Evolutionary conservation across 2,329 filamentous ascomycete genomes (phyloP), one percentile per base, ranked within the genome.

Genomic region (Aurifilum marmelostoma): DNA sequence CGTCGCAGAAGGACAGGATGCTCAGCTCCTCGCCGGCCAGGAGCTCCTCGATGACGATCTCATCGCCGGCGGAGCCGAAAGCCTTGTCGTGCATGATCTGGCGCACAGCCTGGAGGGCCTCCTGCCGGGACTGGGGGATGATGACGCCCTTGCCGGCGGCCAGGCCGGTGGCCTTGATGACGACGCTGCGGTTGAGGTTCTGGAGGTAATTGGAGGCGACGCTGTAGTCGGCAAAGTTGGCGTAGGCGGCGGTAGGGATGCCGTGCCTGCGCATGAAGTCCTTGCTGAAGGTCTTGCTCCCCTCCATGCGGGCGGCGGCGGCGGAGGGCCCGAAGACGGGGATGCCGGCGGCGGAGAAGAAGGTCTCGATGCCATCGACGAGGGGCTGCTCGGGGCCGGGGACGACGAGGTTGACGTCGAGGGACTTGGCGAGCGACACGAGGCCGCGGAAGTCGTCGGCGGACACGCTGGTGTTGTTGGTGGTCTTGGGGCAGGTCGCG

Each of bases 121-220:
- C 94, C 72, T 92, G 87, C 79, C 93, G 94, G 39, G 87, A 90
- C 69, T 88, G 83, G 3, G 94, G 94, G 72, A 97, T 92, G 65
- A 98, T 92, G 70, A 99, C 96, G 73, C 96, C 96, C 82, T 99
- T 99, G 63, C 96, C 96, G 69, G 92, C 96, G 39, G 96, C 96
- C 66, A 98, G 84, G 21, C 96, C 96, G 65, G 89, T 92, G 4
- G 95, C 96, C 83, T 98, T 99, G 84, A 99, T 95, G 64, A 98
- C 95, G 59, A 97, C 88, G 73, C 90, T 85, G 78, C 96, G 90
- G 64, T 83, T 79, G 61, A 94, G 82, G 9, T 80, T 84, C 73
- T 94, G 89, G 65, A 98, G 83, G 78, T 98, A 97, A 74, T 88
- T 82, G 73, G 85, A 83, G 18, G 94, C 94, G 61, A 88, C 83